These are phyloP conservation scores for Cylindrotheca closterium DNA, from an alignment of 108 stramenopile genomes.

Conservation along the genomic window DNA sequence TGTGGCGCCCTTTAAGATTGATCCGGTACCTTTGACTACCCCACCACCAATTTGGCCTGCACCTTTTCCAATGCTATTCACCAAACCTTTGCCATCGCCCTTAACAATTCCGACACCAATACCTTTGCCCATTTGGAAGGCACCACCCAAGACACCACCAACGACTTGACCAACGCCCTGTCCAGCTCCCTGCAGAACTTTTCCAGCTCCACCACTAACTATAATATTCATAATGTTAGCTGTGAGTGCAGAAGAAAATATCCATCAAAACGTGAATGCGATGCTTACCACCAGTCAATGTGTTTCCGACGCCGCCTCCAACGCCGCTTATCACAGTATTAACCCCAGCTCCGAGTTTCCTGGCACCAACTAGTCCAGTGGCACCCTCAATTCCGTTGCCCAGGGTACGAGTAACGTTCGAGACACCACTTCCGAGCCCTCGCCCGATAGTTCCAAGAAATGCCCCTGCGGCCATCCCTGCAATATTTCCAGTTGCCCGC, in stretches of 20 bases:
- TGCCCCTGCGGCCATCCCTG: slow-evolving; percentile 67
- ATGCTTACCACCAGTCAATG: slow-evolving; percentile 70
- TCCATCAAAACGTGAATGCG: too few species aligned
- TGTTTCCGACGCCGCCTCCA: slow-evolving; percentile 77
- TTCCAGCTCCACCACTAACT: slow-evolving; percentile 79
- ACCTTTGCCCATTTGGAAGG: too few species aligned
- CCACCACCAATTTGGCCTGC: slow-evolving; percentile 64
- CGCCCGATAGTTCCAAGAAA: slow-evolving; percentile 64
- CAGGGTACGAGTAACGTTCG: slow-evolving; percentile 46
- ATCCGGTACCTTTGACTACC: slow-evolving; percentile 75
- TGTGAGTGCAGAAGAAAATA: too few species aligned
- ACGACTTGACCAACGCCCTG: slow-evolving; percentile 81
- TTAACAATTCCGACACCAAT: slow-evolving; percentile 71
- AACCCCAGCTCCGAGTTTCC: slow-evolving; percentile 76
- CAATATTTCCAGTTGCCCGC: slow-evolving; percentile 78
- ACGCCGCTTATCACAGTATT: slow-evolving; percentile 82
- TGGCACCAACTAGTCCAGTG: slow-evolving; percentile 64
- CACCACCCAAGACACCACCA: slow-evolving; percentile 79
- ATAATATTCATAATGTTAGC: too few species aligned
- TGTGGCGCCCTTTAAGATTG: slow-evolving; percentile 69
- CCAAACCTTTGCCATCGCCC: slow-evolving; percentile 68
- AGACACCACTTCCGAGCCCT: slow-evolving; percentile 66
- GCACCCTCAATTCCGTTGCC: slow-evolving; percentile 77
- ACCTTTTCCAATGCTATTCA: slow-evolving; percentile 70
- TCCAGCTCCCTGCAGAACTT: slow-evolving; percentile 75